These are phyloP conservation scores for Serendipita sp. DNA, from an alignment of 768 basidiomycete genomes.

Conservation along the genomic window DNA sequence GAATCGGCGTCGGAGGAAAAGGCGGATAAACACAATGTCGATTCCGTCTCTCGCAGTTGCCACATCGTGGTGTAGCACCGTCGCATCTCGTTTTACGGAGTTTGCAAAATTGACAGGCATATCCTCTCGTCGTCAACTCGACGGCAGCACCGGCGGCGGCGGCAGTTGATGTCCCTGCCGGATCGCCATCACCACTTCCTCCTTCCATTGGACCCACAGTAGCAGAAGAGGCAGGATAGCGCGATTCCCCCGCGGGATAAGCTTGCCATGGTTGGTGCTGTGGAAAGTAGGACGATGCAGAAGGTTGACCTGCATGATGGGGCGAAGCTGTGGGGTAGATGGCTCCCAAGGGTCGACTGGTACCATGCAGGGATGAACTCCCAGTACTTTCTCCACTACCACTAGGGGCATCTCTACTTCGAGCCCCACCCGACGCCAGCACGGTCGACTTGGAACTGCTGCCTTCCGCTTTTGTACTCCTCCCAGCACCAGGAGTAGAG, in stretches of 20 bases:
- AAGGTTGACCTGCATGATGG: too few species aligned
- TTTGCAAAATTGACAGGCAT: slow-evolving; percentile 17
- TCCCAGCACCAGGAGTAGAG: too few species aligned
- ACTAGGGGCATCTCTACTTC: not conserved
- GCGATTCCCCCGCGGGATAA: not conserved
- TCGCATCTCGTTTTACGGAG: slow-evolving; percentile 85
- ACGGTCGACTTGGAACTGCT: not conserved
- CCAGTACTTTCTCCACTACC: not conserved
- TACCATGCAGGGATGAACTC: not conserved
- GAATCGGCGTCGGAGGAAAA: not conserved
- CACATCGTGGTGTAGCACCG: slow-evolving; percentile 70
- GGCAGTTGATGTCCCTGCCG: not conserved
- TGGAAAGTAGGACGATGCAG: too few species aligned
- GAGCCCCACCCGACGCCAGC: not conserved
- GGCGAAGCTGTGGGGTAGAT: too few species aligned
- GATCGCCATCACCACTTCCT: too few species aligned
- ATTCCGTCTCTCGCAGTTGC: slow-evolving; percentile 63
- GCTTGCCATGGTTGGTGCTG: too few species aligned
- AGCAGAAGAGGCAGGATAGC: not conserved
- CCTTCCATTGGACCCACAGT: not conserved
- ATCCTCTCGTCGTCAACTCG: not conserved
- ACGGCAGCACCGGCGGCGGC: not conserved
- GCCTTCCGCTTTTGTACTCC: not conserved
- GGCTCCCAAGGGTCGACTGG: too few species aligned
- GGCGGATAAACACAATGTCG: slow-evolving; percentile 53